Base-by-base conservation (phyloP, 1,139 yeast species). In the Pichia sp. region DNA sequence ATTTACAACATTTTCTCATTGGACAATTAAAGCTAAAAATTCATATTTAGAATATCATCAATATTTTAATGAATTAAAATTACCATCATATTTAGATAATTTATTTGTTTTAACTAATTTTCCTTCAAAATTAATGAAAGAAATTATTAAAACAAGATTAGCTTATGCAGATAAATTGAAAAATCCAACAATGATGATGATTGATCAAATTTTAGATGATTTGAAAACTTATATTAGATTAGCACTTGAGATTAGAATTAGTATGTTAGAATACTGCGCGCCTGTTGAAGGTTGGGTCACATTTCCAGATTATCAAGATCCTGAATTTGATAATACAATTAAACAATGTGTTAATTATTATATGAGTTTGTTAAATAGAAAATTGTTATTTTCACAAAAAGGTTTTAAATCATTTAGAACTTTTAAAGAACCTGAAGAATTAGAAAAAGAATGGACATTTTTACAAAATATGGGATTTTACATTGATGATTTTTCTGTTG, bases 141-240 rank as follows among this genome's bases (percentile, higher is more conserved):
- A 88, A 60, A 79, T 88, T 45, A 84, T 90, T 44, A 78, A 76
- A 42, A 78, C 87, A 41, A 75, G 97, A 55, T 73, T 92, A 46
- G 72, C 76, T 3, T 89, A 88, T 62, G 96, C 97, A 4, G 75
- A 78, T 64, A 84, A 85, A 58, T 69, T 90, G 50, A 81, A 78
- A 48, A 86, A 86, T 58, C 96, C 96, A 1, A 89, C 97, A 0
- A 79, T 89, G 79, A 86, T 89, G 90, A 87, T 90, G 83, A 87
- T 92, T 56, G 97, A 92, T 65, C 97, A 90, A 67, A 86, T 88
- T 79, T 78, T 92, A 56, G 92, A 82, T 43, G 96, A 89, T 64
- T 84, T 90, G 62, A 83, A 83, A 55, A 75, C 83, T 1, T 88
- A 88, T 62, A 78, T 90, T 47, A 76, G 80, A 41, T 72, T 89